phyloP scores from a whole-genome alignment of 2,329 filamentous ascomycete genomes.

The Penicillium aurantiogriseum region DNA sequence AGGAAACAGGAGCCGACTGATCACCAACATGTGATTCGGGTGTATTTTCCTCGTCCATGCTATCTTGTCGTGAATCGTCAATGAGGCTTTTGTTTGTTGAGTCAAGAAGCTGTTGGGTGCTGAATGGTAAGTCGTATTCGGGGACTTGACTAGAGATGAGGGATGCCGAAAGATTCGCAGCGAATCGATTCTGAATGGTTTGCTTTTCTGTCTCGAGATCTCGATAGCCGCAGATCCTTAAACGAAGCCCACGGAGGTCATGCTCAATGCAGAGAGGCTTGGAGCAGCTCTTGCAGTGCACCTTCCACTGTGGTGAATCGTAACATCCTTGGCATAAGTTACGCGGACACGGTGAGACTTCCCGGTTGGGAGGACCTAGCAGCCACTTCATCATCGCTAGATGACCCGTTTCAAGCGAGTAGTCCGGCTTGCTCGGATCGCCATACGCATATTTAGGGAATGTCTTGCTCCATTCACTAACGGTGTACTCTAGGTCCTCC shows the following conservation, averaged over 20 bases:
- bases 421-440: conserved; percentile 40
- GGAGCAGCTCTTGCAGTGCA: conserved; percentile 58
- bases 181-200: conserved; percentile 35
- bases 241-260: conserved; percentile 56
- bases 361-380: conserved; percentile 48
- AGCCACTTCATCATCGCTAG: conserved; percentile 48
- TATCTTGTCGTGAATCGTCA: conserved; percentile 33
- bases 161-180: conserved; percentile 17
- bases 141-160: conserved; percentile 16
- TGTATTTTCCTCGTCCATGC: conserved; percentile 24
- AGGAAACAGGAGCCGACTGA: conserved; percentile 20
- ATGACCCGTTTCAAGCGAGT: conserved; percentile 41
- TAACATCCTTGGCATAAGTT: conserved; percentile 60
- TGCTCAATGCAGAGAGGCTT: conserved; percentile 60
- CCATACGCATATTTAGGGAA: conserved; percentile 43
- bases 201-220: conserved; percentile 54
- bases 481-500: conserved; percentile 55
- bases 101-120: conserved; percentile 30
- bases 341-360: conserved; percentile 52
- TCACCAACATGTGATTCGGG: conserved; percentile 20
- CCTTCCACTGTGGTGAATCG: conserved; percentile 58
- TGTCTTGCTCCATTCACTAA: conserved; percentile 42
- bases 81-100: conserved; percentile 39
- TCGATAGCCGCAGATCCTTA: conserved; percentile 58
- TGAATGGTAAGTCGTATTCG: conserved; percentile 31